A percentile compares a stretch with the other conserved stretches of the same genome.
phyloP scores from a whole-genome alignment of 2,329 filamentous ascomycete genomes.

The Dissoconium aciculare region DNA sequence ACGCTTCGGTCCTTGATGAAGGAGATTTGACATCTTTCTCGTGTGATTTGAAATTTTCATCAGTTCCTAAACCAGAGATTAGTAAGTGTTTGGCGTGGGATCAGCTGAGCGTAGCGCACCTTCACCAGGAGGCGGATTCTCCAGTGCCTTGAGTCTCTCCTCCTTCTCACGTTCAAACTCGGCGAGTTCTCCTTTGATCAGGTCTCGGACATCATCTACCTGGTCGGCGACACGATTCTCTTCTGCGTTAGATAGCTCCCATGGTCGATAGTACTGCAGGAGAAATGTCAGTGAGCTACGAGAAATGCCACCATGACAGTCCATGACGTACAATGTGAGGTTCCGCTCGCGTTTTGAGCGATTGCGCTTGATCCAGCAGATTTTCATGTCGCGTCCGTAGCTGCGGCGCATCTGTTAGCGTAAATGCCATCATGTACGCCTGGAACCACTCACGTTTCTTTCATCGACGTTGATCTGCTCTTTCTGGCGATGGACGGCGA shows the following conservation, averaged over 20 bases:
- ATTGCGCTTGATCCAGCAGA: constrained; percentile 55
- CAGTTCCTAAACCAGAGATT: too few species aligned
- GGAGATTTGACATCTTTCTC: constrained; percentile 4
- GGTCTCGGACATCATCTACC: constrained; percentile 47
- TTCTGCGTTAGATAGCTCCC: constrained; percentile 55
- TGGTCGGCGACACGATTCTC: constrained; percentile 58
- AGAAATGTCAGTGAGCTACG: constrained; percentile 18
- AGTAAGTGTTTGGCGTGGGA: too few species aligned
- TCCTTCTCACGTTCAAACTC: constrained; percentile 39
- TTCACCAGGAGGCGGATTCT: too few species aligned
- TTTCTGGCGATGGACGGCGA: constrained; percentile 35
- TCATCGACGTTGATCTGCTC: constrained; percentile 66
- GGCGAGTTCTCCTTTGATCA: constrained; percentile 48
- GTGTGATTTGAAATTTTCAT: neutral
- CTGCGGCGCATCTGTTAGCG: constrained; percentile 39
- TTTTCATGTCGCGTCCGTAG: constrained; percentile 64
- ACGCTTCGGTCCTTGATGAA: neutral
- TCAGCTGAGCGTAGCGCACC: too few species aligned
- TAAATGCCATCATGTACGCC: neutral
- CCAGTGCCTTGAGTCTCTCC: constrained; percentile 3
- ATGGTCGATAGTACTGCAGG: constrained; percentile 71
- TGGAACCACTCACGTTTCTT: constrained; percentile 46
- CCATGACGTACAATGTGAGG: constrained; percentile 62
- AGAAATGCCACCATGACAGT: too few species aligned
- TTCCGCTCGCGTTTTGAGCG: constrained; percentile 53